Conservation (phyloP, 2,329 filamentous ascomycete species). For the Cercospora beticola region DNA sequence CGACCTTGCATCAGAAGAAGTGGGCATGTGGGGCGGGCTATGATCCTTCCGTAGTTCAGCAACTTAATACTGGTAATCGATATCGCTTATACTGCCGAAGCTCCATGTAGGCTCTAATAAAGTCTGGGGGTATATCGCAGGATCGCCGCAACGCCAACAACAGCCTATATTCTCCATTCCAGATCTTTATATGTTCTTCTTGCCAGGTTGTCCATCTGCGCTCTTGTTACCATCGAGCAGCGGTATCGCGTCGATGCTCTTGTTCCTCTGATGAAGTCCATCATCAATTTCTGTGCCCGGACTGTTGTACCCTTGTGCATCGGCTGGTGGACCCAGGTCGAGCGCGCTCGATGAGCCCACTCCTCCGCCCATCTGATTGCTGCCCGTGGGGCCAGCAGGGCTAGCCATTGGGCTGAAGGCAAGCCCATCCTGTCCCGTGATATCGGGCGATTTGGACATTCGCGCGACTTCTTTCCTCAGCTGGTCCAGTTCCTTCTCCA, state of each 20-base stretch:
- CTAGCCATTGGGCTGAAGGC: slow-evolving; percentile 30
- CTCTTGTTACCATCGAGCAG: slow-evolving; percentile 1
- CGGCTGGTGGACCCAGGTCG: slow-evolving; percentile 35
- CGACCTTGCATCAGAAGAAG: neutral
- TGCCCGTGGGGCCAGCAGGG: slow-evolving; percentile 29
- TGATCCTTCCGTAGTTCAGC: neutral
- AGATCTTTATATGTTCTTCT: slow-evolving; percentile 8
- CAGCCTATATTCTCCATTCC: neutral
- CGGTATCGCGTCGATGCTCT: slow-evolving; percentile 6
- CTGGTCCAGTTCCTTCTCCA: slow-evolving; percentile 91
- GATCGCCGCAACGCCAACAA: neutral
- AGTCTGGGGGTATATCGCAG: neutral
- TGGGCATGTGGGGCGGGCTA: neutral
- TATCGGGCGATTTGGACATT: slow-evolving; percentile 35
- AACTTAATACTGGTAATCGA: neutral
- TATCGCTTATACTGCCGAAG: slow-evolving; percentile 1
- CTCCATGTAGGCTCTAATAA: neutral
- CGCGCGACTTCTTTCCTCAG: slow-evolving; percentile 75
- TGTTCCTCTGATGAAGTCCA: slow-evolving; percentile 5
- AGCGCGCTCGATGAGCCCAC: slow-evolving; percentile 30
- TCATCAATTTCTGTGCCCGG: slow-evolving; percentile 10
- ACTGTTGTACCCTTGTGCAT: slow-evolving; percentile 11
- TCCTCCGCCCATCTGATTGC: slow-evolving; percentile 2
- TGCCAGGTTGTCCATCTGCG: neutral
- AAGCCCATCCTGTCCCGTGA: slow-evolving; percentile 25